These are phyloP conservation scores for Xylariaceae sp. DNA, from an alignment of 2,329 filamentous ascomycete genomes.

Conservation along the genomic window DNA sequence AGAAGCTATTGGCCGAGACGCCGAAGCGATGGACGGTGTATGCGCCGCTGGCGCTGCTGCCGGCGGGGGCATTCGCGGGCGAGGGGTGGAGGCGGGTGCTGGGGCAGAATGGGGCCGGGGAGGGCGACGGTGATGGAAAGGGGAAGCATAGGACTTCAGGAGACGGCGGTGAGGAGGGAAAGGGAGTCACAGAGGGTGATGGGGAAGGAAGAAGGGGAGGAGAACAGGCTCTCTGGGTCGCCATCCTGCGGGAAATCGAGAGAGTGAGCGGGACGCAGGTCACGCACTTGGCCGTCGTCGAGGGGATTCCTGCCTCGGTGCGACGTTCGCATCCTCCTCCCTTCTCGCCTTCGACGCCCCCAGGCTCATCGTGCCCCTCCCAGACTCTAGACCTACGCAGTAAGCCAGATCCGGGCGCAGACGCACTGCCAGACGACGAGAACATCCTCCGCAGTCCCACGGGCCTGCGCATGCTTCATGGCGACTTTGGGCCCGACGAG, in stretches of 20 bases:
- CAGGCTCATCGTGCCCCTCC: constrained; percentile 4
- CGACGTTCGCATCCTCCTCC: too few species aligned
- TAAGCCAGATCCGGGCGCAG: too few species aligned
- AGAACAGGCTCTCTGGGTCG: constrained; percentile 39
- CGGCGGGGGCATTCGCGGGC: constrained; percentile 51
- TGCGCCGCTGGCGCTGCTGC: constrained; percentile 57
- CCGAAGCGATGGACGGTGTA: constrained; percentile 59
- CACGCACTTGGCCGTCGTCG: constrained; percentile 58
- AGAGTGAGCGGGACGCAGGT: constrained; percentile 32
- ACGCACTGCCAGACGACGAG: constrained; percentile 41
- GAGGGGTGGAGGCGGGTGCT: constrained; percentile 37
- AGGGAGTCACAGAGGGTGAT: too few species aligned
- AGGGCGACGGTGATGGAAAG: too few species aligned
- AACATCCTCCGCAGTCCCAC: constrained; percentile 73
- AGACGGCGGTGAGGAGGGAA: too few species aligned
- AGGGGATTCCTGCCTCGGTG: constrained; percentile 49
- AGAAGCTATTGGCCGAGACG: constrained; percentile 33
- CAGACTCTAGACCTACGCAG: too few species aligned
- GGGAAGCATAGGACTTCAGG: too few species aligned
- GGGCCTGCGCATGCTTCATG: constrained; percentile 65
- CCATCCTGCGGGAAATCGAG: constrained; percentile 44
- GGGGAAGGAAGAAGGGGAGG: constrained; percentile 10
- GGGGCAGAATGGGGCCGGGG: not conserved
- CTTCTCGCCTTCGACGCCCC: not conserved
- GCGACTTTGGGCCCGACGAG: constrained; percentile 63